Evolutionary conservation across 2,329 filamentous ascomycete genomes (phyloP).

Genomic region (Tolypocladium cylindrosporum): DNA sequence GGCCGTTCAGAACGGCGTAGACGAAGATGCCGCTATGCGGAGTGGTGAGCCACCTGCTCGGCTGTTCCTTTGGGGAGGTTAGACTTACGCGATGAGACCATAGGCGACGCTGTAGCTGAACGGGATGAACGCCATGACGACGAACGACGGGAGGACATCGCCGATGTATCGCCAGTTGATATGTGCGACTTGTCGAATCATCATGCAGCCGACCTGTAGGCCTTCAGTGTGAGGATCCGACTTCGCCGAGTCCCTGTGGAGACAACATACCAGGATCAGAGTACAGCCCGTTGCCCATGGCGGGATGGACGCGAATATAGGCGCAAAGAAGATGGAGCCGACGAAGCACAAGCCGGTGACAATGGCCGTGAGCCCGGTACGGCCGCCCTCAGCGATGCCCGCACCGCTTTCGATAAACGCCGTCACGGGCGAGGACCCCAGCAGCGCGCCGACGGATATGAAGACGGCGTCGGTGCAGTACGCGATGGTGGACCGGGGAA

Average conservation of each 20-base stretch:
- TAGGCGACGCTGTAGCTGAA: slow-evolving; percentile 74
- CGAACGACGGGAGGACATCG: slow-evolving; percentile 65
- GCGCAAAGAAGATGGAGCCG: slow-evolving; percentile 63
- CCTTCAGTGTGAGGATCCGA: background rate
- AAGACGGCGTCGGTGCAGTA: slow-evolving; percentile 63
- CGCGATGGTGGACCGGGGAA: slow-evolving; percentile 74
- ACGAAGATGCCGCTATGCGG: slow-evolving; percentile 40
- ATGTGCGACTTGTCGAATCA: slow-evolving; percentile 64
- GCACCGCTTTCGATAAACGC: slow-evolving; percentile 69
- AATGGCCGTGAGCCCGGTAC: slow-evolving; percentile 63
- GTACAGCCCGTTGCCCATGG: slow-evolving; percentile 71
- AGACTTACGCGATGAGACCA: slow-evolving; percentile 57
- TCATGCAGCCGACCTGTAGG: slow-evolving; percentile 58
- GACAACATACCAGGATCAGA: slow-evolving; percentile 47
- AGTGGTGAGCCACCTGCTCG: background rate
- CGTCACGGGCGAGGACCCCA: slow-evolving; percentile 62
- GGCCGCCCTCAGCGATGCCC: slow-evolving; percentile 65
- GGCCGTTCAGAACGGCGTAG: slow-evolving; percentile 37
- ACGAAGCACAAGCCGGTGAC: slow-evolving; percentile 61
- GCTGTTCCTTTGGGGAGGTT: background rate
- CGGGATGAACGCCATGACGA: slow-evolving; percentile 66
- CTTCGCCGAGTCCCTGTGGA: fast-evolving
- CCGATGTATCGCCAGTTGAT: slow-evolving; percentile 73
- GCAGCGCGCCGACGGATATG: slow-evolving; percentile 60
- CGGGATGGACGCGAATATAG: slow-evolving; percentile 67